Conservation (phyloP, 1,284 basidiomycete genomes). For the Ganoderma multipileum region DNA sequence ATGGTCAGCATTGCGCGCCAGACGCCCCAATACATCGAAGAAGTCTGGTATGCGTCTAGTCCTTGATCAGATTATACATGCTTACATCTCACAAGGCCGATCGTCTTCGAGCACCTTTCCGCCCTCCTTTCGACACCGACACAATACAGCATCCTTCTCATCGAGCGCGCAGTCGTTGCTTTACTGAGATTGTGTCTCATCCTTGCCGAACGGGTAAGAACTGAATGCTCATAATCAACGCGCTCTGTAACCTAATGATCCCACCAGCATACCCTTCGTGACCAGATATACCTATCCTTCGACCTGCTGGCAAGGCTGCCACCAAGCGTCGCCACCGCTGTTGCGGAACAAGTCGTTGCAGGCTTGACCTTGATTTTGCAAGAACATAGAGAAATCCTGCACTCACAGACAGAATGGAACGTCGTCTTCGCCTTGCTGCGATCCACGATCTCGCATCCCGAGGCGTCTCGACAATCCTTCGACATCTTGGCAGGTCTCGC, state of each 20-base stretch:
- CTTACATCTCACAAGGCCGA: slow-evolving; percentile 64
- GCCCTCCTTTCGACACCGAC: slow-evolving; percentile 79
- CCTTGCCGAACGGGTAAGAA: slow-evolving; percentile 75
- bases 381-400: slow-evolving; percentile 77
- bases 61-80: neutral
- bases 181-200: slow-evolving; percentile 83
- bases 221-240: neutral
- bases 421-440: slow-evolving; percentile 91
- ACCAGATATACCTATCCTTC: slow-evolving; percentile 94
- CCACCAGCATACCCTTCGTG: slow-evolving; percentile 57
- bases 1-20: slow-evolving; percentile 90
- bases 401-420: slow-evolving; percentile 96
- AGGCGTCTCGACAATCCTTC: slow-evolving; percentile 87
- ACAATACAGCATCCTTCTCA: slow-evolving; percentile 88
- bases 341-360: slow-evolving; percentile 90
- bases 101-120: slow-evolving; percentile 91
- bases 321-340: slow-evolving; percentile 76
- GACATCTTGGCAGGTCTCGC: slow-evolving; percentile 73
- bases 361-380: slow-evolving; percentile 85
- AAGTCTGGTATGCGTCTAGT: slow-evolving; percentile 74
- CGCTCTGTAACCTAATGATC: neutral
- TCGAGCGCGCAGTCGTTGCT: slow-evolving; percentile 96
- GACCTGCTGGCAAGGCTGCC: slow-evolving; percentile 89
- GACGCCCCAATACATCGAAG: slow-evolving; percentile 79
- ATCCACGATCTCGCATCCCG: slow-evolving; percentile 86